Evolutionary conservation across 164 flowering plant species (phyloP).

Genomic region (Houttuynia cordata): DNA sequence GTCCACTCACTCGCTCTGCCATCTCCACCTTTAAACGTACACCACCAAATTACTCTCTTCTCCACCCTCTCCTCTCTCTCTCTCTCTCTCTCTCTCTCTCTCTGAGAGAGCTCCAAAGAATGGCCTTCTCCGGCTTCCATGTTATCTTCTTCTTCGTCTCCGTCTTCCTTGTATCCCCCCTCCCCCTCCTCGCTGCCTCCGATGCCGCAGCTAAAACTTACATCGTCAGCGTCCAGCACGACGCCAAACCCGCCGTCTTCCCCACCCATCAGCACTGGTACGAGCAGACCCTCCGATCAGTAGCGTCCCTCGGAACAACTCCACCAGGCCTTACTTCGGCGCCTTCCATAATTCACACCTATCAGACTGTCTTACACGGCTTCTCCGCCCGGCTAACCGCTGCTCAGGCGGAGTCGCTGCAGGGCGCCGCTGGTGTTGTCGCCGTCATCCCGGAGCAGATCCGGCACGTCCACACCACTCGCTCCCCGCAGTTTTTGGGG

Average conservation of each 20-base stretch:
- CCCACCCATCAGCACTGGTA: constrained; percentile 83
- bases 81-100: no score
- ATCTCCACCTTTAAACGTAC: no score
- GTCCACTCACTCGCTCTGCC: no score
- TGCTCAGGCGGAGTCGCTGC: constrained; percentile 28
- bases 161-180: background rate
- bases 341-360: constrained; percentile 36
- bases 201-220: constrained; percentile 21
- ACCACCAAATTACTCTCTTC: no score
- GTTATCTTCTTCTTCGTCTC: background rate
- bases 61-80: no score
- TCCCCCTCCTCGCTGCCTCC: background rate
- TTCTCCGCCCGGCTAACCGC: constrained; percentile 63
- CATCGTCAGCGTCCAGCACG: constrained; percentile 51
- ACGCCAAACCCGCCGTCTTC: constrained; percentile 74
- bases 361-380: constrained; percentile 68
- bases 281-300: constrained; percentile 45
- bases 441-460: constrained; percentile 71
- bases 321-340: no score
- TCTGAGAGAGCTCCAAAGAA: background rate
- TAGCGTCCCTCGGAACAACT: constrained; percentile 6
- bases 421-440: constrained; percentile 24
- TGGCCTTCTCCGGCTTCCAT: background rate
- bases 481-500: constrained; percentile 86
- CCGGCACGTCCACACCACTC: constrained; percentile 65